Evolutionary conservation across 2,329 filamentous ascomycete genomes (phyloP).

Genomic region (Ramichloridium luteum): DNA sequence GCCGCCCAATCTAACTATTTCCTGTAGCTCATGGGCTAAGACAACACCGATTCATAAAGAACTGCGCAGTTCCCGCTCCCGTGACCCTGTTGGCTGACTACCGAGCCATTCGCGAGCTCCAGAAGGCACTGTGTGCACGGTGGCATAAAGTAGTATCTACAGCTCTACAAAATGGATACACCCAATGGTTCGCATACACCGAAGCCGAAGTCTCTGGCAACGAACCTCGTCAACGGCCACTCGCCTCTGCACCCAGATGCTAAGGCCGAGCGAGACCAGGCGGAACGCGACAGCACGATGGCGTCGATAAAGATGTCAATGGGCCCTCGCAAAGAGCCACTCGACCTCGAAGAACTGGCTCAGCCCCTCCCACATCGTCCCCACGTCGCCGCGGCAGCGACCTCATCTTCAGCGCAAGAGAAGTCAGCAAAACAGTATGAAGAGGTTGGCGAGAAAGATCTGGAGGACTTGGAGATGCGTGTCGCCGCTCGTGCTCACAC

Average conservation of each 20-base stretch:
- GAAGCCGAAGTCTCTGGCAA: too few species aligned
- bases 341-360: slow-evolving; percentile 31
- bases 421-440: slow-evolving; percentile 6
- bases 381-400: slow-evolving; percentile 3
- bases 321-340: slow-evolving; percentile 32
- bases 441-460: slow-evolving; percentile 16
- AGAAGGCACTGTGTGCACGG: too few species aligned
- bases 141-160: too few species aligned
- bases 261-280: slow-evolving; percentile 34
- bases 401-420: slow-evolving; percentile 2
- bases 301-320: slow-evolving; percentile 49
- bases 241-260: slow-evolving; percentile 36
- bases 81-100: too few species aligned
- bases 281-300: slow-evolving; percentile 45
- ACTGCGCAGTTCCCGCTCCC: too few species aligned
- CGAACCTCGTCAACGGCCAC: slow-evolving; percentile 45
- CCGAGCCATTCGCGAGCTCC: too few species aligned
- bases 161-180: too few species aligned
- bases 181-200: too few species aligned
- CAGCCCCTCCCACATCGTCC: slow-evolving; percentile 7
- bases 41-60: too few species aligned
- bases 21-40: too few species aligned
- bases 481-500: slow-evolving; percentile 31
- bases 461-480: slow-evolving; percentile 35
- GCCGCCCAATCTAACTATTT: slow-evolving; percentile 25